Evolutionary conservation across 2,329 filamentous ascomycete genomes (phyloP).

Genomic region (Xylariaceae sp.): DNA sequence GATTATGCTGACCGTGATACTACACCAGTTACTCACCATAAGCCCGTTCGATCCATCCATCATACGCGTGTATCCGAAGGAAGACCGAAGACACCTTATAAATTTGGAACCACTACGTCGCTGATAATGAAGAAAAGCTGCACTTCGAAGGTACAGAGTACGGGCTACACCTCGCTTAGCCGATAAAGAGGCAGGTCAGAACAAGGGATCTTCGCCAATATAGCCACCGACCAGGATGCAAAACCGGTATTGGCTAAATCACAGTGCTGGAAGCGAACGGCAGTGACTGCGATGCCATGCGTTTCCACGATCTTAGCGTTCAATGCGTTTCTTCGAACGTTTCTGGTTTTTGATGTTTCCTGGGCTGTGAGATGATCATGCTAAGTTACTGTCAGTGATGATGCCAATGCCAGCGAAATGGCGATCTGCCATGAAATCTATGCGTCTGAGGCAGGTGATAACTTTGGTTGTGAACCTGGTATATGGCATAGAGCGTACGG

Average conservation of each 20-base stretch:
- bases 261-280: neutral
- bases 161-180: neutral
- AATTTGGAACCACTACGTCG: no score
- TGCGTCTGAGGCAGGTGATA: neutral
- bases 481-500: neutral
- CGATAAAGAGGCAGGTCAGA: neutral
- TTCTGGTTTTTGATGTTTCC: neutral
- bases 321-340: neutral
- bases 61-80: no score
- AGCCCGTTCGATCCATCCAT: no score
- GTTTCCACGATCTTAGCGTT: neutral
- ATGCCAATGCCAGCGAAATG: neutral
- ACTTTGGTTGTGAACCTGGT: no score
- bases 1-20: no score
- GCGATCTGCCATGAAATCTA: neutral
- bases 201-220: neutral
- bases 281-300: neutral
- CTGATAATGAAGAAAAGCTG: no score
- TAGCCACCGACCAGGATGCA: neutral
- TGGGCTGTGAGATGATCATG: neutral
- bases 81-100: no score
- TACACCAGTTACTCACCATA: no score
- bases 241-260: neutral
- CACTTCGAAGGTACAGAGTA: neutral
- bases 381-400: neutral